Base-by-base conservation (phyloP, 768 basidiomycete genomes). In the Lyophyllum shimeji region DNA sequence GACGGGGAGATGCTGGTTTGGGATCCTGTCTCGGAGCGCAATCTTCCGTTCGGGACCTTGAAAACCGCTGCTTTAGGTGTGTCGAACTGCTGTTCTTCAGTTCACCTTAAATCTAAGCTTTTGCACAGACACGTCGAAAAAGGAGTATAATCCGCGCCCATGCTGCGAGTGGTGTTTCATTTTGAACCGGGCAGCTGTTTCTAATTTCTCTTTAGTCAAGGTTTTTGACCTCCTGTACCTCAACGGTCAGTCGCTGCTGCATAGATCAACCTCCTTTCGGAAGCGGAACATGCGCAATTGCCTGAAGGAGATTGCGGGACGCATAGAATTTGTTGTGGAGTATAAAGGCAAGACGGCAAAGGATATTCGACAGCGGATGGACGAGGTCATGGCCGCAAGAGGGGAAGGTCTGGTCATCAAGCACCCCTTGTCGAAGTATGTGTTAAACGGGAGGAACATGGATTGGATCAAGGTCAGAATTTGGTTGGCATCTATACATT, bases 1-100 rank as follows among this genome's bases (percentile, higher is more conserved):
- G 97, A 99, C 62, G 97, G 97, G 0, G 97, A 99, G 69, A 98
- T 99, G 96, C 75, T 99, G 29, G 96, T 98, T 2, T 98, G 91
- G 90, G 97, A 98, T 70, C 96, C 96, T 0, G 77, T 89, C 2
- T 86, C 92, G 0, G 87, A 89, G 63, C 84, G 91, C 20, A 91
- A 93, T 65, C 75, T 97, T 18, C 93, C 96, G 0, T 98, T 99
- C 59, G 97, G 97, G 1, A 90, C 86, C 0, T 75, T 99, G 48
- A 99, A 99, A 72, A 92, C 94, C 0, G 93, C 94, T 42, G 95
- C 95, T 0, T 75, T 89, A 15, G 90, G 93, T 93, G 56, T 40
- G 77, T 59, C 11, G 11, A 4, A 17, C n/a, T 27, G 0, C 13
- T 12, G 48, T 2, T 53, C 39, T 3, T 40, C 44, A 34, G 11